Evolutionary conservation across 352 stramenopile genomes (phyloP), one percentile per base, ranked within the genome.

Genomic region (Hyaloperonospora arabidopsidis): DNA sequence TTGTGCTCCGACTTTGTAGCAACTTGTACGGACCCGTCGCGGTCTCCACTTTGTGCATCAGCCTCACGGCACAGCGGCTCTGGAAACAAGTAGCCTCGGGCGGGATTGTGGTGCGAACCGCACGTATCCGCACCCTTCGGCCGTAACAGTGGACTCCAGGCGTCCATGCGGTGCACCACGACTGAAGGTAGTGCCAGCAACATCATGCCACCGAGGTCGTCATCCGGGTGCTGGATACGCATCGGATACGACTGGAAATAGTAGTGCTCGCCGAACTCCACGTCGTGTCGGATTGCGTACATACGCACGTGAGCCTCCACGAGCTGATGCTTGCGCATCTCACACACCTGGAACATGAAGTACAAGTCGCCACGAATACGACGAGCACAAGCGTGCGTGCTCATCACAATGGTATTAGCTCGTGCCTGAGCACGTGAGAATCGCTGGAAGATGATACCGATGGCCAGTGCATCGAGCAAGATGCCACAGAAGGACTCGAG

Each of bases 361-460:
- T 97, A 97, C 45, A 89, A 67, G 34, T 95, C 63, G 19, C 89
- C 90, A 23, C 87, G 72, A 19, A 98, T 83, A 45, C 85, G 76
- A 28, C 87, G 83, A 52, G 98, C 76, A 14, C 94, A 76, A 2
- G 95, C 93, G 50, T 92, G 89, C 41, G 96, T 89, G 59, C 83
- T 97, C 63, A 98, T 90, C 0, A 97, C 71, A 60, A 98, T 97
- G 10, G 92, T 98, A 56, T 87, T 93, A 47, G 91, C 87, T 34
- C 95, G 83, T 21, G 79, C 74, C 54, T 96, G 82, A 11, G 89
- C 93, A 3, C 91, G 74, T 36, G 90, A 95, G 47, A 98, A 89
- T 22, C 93, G 75, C 59, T 95, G 86, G 67, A 98, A 98, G 50
- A 98, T 79, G 21, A 98, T 71, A 41, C 95, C 95, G 57, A 98